These are phyloP conservation scores for Raffaelea albimanens DNA, from an alignment of 2,329 filamentous ascomycete genomes.

Conservation along the genomic window DNA sequence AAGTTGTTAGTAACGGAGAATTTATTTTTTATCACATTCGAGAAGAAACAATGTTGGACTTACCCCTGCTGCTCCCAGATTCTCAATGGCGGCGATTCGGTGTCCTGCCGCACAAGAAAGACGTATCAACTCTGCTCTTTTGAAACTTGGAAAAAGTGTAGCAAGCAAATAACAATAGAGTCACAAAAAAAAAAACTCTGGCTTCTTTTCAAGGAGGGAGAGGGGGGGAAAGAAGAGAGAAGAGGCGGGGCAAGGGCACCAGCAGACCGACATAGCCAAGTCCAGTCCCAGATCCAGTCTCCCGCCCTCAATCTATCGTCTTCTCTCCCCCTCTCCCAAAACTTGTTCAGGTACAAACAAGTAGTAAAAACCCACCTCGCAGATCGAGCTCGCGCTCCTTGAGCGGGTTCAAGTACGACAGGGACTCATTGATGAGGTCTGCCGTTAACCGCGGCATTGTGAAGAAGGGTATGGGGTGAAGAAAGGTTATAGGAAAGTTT, in stretches of 20 bases:
- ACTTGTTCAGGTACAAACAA: too few species aligned
- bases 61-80: slow-evolving; percentile 88
- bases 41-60: slow-evolving; percentile 26
- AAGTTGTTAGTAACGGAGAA: slow-evolving; percentile 3
- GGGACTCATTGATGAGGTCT: slow-evolving; percentile 86
- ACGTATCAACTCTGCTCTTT: slow-evolving; percentile 71
- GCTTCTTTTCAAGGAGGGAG: background rate
- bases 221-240: slow-evolving; percentile 24
- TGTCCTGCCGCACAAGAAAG: slow-evolving; percentile 57
- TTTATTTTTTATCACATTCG: too few species aligned
- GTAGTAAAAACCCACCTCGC: slow-evolving; percentile 66
- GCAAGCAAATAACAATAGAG: too few species aligned
- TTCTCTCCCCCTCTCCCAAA: background rate
- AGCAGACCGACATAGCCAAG: background rate
- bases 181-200: too few species aligned
- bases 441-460: slow-evolving; percentile 81
- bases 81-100: slow-evolving; percentile 95
- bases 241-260: slow-evolving; percentile 16
- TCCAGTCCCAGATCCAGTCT: too few species aligned
- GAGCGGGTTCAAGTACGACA: slow-evolving; percentile 97
- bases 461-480: slow-evolving; percentile 8
- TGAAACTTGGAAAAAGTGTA: slow-evolving; percentile 51
- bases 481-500: background rate
- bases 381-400: slow-evolving; percentile 99
- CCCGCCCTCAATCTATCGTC: too few species aligned